Conservation (phyloP, 2,329 filamentous ascomycete species). For the Amauroascus niger region DNA sequence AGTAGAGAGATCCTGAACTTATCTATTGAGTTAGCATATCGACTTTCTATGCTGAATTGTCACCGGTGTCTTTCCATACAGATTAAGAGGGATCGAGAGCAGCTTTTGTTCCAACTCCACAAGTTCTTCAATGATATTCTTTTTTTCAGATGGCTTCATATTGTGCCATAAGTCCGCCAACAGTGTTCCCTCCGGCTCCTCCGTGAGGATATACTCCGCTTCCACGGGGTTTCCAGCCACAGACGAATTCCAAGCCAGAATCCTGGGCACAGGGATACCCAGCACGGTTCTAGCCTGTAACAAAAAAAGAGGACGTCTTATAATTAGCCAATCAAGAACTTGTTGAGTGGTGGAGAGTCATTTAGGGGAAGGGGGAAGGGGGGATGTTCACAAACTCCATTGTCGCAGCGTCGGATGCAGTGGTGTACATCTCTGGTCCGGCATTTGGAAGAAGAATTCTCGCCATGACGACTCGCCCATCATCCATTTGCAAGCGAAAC, state of each 20-base stretch:
- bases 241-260: slow-evolving; percentile 14
- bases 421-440: slow-evolving; percentile 12
- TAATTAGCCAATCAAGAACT: neutral
- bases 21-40: neutral
- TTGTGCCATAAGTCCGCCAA: slow-evolving; percentile 26
- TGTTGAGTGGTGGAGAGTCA: too few relatives aligned
- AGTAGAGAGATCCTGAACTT: slow-evolving; percentile 12
- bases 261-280: slow-evolving; percentile 15
- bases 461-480: slow-evolving; percentile 21
- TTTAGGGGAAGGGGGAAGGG: neutral
- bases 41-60: neutral
- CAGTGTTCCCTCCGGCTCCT: slow-evolving; percentile 25
- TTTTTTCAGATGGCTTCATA: slow-evolving; percentile 22
- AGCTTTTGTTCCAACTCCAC: slow-evolving; percentile 16
- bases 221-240: slow-evolving; percentile 20
- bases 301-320: neutral
- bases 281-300: slow-evolving; percentile 18
- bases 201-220: slow-evolving; percentile 24
- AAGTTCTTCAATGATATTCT: slow-evolving; percentile 22
- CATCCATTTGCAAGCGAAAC: slow-evolving; percentile 23
- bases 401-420: slow-evolving; percentile 16
- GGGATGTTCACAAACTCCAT: slow-evolving; percentile 16
- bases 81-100: slow-evolving; percentile 13
- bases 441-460: slow-evolving; percentile 15
- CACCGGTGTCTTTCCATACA: neutral